Base-by-base conservation (phyloP, 345 rosid species). In the Euphorbia lathyris region DNA sequence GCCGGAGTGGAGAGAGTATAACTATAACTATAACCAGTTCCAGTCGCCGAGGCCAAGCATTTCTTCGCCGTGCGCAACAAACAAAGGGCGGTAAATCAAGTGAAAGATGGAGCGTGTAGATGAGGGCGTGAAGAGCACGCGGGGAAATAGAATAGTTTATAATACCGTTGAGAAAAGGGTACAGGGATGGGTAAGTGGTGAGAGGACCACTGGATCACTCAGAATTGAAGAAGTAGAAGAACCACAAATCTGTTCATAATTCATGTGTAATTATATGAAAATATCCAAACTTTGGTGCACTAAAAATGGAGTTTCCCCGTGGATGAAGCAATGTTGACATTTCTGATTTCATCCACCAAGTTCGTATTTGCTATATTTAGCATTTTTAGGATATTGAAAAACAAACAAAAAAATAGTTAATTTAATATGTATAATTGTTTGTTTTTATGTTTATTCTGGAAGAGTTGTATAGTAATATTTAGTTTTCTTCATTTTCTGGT, bases 1-100 rank as follows among this genome's bases (percentile, higher is more conserved):
- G 58, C 74, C 81, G 27, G 73, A 65, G 22, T 48, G 59, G 62
- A 77, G 69, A 10, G 75, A 70, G 45, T 38, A 48, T 51, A 58
- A 26, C 16, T 38, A 48, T 51, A 58, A 26, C 16, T 58, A 23
- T 23, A 25, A 45, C 2, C 26, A 12, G 13, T 11, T 19, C 51
- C 64, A 52, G 26, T 76, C 79, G 0, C 72, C 72, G 9, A 65
- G 68, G 58, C 8, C 47, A 20, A 47, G 74, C 2, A 8, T 14
- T 40, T 57, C 58, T 16, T 22, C 64, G 3, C 50, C 50, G 52
- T 7, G 42, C 58, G 45, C 17, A 5, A 25, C 25, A 1, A 34
- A 50, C 29, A 66, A n/a, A 36, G 36, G 20, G 26, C 10, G 45
- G 16, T 14, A 9, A 1, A 9, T 17, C 10, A 67, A 13, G 3